Evolutionary conservation across 768 basidiomycete genomes (phyloP).

Genomic region (Trametes meyenii): DNA sequence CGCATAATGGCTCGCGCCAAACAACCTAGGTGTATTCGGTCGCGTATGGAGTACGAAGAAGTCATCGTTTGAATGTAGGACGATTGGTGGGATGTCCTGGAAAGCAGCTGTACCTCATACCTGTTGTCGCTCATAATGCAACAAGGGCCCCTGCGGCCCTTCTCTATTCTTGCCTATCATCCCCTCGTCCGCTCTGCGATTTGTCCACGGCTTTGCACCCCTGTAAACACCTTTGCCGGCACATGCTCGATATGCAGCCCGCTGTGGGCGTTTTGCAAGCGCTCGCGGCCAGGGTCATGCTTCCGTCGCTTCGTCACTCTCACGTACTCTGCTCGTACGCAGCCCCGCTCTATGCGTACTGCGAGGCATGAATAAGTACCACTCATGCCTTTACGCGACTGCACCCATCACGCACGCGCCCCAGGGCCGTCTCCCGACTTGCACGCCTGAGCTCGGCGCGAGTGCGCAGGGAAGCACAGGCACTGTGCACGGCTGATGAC

Average conservation of each 20-base stretch:
- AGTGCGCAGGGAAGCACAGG: background rate
- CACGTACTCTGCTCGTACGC: background rate
- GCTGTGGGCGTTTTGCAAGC: background rate
- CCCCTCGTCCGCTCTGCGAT: no score
- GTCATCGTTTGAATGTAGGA: slow-evolving; percentile 17
- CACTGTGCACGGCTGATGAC: background rate
- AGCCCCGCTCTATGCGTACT: background rate
- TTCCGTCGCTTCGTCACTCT: no score
- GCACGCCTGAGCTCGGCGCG: background rate
- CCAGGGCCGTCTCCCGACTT: background rate
- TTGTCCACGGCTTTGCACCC: no score
- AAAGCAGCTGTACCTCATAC: slow-evolving; percentile 27
- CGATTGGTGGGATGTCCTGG: slow-evolving; percentile 9
- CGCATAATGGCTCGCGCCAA: slow-evolving; percentile 29
- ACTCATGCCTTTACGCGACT: slow-evolving; percentile 5
- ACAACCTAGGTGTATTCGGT: background rate
- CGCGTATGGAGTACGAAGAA: slow-evolving; percentile 7
- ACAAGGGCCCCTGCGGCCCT: background rate
- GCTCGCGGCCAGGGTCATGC: background rate
- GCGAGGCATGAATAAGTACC: background rate
- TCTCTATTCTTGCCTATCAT: background rate
- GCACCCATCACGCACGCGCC: background rate
- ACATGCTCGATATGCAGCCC: no score
- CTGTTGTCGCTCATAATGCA: slow-evolving; percentile 23
- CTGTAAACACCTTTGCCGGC: no score